Percentiles rank a stretch among this genome's conserved stretches.
Evolutionary conservation across 768 basidiomycete species (phyloP).

Genomic region (Serendipita sp.): DNA sequence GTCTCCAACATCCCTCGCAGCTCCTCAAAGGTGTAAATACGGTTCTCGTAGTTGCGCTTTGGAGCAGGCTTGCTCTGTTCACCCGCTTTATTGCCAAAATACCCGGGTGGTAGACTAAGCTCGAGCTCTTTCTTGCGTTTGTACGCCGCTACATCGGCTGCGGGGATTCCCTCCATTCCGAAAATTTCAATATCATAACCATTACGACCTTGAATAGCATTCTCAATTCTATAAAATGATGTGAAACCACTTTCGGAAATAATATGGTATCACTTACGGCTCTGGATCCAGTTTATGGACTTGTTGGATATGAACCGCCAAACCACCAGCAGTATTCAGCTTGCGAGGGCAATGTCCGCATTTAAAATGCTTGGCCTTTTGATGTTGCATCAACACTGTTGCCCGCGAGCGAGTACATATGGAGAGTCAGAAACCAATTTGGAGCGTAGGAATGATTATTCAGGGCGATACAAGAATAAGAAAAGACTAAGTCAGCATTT

Average conservation of each 20-base stretch:
- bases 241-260: not conserved
- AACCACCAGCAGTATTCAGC: slow-evolving; percentile 91
- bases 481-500: not conserved
- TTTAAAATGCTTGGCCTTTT: slow-evolving; percentile 99
- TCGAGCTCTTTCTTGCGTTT: slow-evolving; percentile 92
- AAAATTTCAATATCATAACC: slow-evolving; percentile 99
- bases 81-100: slow-evolving; percentile 3
- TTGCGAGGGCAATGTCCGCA: slow-evolving; percentile 91
- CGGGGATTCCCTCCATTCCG: slow-evolving; percentile 97
- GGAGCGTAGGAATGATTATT: not conserved
- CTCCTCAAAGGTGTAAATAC: slow-evolving; percentile 65
- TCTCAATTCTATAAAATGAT: slow-evolving; percentile 57
- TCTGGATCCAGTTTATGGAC: slow-evolving; percentile 99
- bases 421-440: not conserved
- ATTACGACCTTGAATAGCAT: slow-evolving; percentile 89
- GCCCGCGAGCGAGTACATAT: not conserved
- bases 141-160: slow-evolving; percentile 88
- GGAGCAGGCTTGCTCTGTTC: slow-evolving; percentile 12
- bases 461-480: not conserved
- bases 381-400: slow-evolving; percentile 93
- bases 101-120: slow-evolving; percentile 63
- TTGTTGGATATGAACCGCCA: slow-evolving; percentile 96
- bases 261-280: slow-evolving; percentile 40
- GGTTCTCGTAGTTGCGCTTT: slow-evolving; percentile 36
- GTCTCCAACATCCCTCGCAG: slow-evolving; percentile 71